A percentile compares a stretch with the other conserved stretches of the same genome.
These are phyloP conservation scores for Meyerozyma elateridarum DNA, from an alignment of 1,139 yeast species.

Conservation along the genomic window DNA sequence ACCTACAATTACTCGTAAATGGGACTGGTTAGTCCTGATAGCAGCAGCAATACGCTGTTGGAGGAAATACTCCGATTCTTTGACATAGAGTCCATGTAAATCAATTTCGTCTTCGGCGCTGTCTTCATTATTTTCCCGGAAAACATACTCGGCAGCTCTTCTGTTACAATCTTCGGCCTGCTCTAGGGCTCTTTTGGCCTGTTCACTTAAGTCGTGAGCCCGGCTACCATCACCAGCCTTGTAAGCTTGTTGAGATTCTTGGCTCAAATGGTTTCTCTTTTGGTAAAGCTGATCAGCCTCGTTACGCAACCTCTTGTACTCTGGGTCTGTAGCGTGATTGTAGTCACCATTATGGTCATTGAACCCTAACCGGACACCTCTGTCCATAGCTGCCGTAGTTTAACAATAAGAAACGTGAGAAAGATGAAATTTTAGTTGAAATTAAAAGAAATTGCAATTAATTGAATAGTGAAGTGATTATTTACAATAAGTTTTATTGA, in stretches of 20 bases:
- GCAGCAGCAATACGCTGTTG: slow-evolving; percentile 71
- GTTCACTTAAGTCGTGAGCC: slow-evolving; percentile 70
- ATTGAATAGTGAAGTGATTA: no score
- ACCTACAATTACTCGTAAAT: slow-evolving; percentile 77
- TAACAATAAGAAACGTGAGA: background rate
- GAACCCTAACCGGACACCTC: slow-evolving; percentile 36
- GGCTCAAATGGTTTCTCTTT: slow-evolving; percentile 51
- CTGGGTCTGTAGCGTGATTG: slow-evolving; percentile 66
- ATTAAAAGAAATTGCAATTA: background rate
- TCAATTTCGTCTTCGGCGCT: slow-evolving; percentile 84
- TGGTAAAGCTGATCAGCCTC: slow-evolving; percentile 66
- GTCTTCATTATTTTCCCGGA: slow-evolving; percentile 82
- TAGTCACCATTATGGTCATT: slow-evolving; percentile 46
- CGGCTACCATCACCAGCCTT: slow-evolving; percentile 63
- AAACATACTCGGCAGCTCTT: slow-evolving; percentile 89
- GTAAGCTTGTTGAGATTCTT: slow-evolving; percentile 74
- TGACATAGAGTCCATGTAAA: slow-evolving; percentile 84
- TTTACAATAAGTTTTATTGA: no score
- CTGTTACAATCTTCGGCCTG: slow-evolving; percentile 68
- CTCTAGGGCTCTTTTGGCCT: slow-evolving; percentile 54
- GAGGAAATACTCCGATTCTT: slow-evolving; percentile 78
- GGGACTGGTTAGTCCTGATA: slow-evolving; percentile 52
- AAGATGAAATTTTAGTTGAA: background rate
- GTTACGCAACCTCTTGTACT: slow-evolving; percentile 60
- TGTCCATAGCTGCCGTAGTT: slow-evolving; percentile 19